phyloP scores from a whole-genome alignment of 257 asterid genomes.

The Schizonepeta tenuifolia region DNA sequence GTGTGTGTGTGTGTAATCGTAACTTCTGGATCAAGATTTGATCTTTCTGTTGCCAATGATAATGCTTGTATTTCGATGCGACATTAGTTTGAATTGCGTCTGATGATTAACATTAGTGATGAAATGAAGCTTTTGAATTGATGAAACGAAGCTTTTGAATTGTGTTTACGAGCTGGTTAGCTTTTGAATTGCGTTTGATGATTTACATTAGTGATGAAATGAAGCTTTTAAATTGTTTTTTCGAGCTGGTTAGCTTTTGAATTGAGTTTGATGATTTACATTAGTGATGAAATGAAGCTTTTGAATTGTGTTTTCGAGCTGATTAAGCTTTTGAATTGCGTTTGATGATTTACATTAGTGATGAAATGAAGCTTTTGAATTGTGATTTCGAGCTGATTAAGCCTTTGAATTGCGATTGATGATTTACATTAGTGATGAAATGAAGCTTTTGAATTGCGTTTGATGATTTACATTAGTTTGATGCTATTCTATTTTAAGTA shows the following conservation, averaged over 20 bases:
- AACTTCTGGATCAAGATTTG: not conserved
- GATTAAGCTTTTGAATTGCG: conserved; percentile 1
- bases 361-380: conserved; percentile 11
- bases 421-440: not conserved
- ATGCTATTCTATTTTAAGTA: not conserved
- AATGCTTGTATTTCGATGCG: not conserved
- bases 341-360: conserved; percentile 10
- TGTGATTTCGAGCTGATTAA: too few relatives aligned
- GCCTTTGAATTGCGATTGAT: conserved; percentile 11
- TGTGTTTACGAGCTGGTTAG: too few relatives aligned
- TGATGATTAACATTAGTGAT: not conserved
- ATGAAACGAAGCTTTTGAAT: too few relatives aligned
- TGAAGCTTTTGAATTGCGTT: conserved; percentile 9
- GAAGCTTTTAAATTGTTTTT: too few relatives aligned
- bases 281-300: conserved; percentile 11
- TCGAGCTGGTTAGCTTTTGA: too few relatives aligned
- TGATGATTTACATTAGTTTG: conserved; percentile 10
- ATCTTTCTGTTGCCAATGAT: not conserved
- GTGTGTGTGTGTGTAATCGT: not conserved
- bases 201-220: conserved; percentile 7
- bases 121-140: conserved; percentile 8
- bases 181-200: conserved; percentile 16
- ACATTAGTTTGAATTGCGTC: too few relatives aligned
- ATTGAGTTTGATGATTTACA: conserved; percentile 18
- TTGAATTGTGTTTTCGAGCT: too few relatives aligned